Evolutionary conservation across 1,284 basidiomycete genomes (phyloP).

Genomic region (Ganoderma lingzhi): DNA sequence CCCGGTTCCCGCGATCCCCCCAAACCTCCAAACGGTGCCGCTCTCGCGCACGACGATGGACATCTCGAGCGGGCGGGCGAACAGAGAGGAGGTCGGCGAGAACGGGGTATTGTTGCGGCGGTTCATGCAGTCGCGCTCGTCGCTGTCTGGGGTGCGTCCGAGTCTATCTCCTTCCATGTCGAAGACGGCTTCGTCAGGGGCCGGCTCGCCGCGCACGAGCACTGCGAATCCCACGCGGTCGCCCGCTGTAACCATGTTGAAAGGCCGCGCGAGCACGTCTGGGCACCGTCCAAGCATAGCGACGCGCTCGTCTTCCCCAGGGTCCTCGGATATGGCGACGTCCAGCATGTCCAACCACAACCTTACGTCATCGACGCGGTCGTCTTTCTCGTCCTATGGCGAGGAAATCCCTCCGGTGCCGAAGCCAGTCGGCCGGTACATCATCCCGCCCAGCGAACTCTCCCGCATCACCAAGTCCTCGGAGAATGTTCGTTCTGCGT

Average conservation of each 20-base stretch:
- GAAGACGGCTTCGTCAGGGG: constrained; percentile 6
- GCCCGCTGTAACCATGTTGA: constrained; percentile 25
- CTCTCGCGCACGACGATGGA: constrained; percentile 38
- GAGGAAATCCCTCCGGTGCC: constrained; percentile 53
- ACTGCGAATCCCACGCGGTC: constrained; percentile 35
- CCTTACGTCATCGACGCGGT: constrained; percentile 55
- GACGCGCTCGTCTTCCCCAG: constrained; percentile 63
- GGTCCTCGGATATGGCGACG: constrained; percentile 63
- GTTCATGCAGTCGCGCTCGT: constrained; percentile 44
- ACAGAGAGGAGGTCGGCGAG: constrained; percentile 30
- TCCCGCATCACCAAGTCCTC: constrained; percentile 35
- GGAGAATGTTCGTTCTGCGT: not conserved
- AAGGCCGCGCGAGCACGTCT: constrained; percentile 33
- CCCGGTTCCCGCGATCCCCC: constrained; percentile 69
- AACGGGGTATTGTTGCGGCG: constrained; percentile 30
- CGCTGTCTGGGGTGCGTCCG: constrained; percentile 41
- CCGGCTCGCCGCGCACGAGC: constrained; percentile 20
- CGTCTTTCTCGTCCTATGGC: constrained; percentile 65
- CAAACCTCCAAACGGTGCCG: constrained; percentile 39
- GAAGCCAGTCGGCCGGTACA: constrained; percentile 49
- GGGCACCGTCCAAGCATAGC: constrained; percentile 48
- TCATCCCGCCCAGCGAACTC: constrained; percentile 61
- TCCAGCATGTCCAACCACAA: constrained; percentile 53
- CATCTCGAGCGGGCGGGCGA: constrained; percentile 27
- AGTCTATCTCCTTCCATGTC: constrained; percentile 25